Evolutionary conservation across 2,329 filamentous ascomycete species (phyloP).

Genomic region (Colletotrichum sp.): DNA sequence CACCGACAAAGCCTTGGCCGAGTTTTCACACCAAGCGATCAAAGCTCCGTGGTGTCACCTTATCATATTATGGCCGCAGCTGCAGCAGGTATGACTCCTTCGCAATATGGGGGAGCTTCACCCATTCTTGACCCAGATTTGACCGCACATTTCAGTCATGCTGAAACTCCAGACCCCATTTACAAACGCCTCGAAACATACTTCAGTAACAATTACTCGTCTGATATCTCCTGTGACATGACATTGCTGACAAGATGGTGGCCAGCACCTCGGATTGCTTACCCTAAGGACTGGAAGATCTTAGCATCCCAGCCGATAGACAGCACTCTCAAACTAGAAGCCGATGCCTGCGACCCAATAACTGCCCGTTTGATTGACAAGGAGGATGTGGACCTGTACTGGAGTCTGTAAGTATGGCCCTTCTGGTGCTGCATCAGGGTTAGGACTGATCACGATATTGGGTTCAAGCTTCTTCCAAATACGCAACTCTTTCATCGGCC

Average conservation of each 20-base stretch:
- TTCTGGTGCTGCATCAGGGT: rapidly evolving
- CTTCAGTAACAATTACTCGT: slow-evolving; percentile 10
- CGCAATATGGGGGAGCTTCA: neutral
- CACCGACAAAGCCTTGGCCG: neutral
- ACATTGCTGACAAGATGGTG: neutral
- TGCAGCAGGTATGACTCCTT: neutral
- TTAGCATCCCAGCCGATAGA: slow-evolving; percentile 23
- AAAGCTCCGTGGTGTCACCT: slow-evolving; percentile 9
- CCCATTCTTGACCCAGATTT: neutral
- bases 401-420: neutral
- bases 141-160: neutral
- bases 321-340: slow-evolving; percentile 26
- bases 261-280: neutral
- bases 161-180: neutral
- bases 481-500: slow-evolving; percentile 26
- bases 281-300: slow-evolving; percentile 25
- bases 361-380: slow-evolving; percentile 25
- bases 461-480: slow-evolving; percentile 25
- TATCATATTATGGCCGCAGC: slow-evolving; percentile 27
- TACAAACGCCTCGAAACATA: slow-evolving; percentile 2
- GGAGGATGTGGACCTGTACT: slow-evolving; percentile 17
- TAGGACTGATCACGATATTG: neutral
- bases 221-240: neutral
- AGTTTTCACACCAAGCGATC: neutral
- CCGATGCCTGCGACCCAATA: slow-evolving; percentile 25